Percentiles rank a stretch among this genome's conserved stretches.
Evolutionary conservation across 257 asterid genomes (phyloP).

Genomic region (Scutellaria minor): DNA sequence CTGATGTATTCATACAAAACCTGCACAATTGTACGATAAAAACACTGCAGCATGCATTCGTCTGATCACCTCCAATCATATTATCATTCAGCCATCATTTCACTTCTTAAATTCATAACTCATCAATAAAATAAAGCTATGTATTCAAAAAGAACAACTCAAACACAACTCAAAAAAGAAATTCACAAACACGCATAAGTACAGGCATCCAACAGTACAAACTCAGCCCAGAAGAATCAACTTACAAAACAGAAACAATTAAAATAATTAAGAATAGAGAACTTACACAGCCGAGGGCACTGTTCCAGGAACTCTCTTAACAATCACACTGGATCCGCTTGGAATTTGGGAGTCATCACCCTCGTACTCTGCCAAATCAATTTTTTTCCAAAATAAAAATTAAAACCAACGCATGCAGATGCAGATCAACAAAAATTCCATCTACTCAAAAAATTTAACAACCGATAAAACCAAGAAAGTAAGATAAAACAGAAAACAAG

Average conservation of each 20-base stretch:
- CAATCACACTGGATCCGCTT: constrained; percentile 75
- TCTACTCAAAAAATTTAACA: neutral
- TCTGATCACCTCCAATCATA: neutral
- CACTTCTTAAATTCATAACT: neutral
- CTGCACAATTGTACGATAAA: constrained; percentile 18
- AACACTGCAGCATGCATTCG: constrained; percentile 25
- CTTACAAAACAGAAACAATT: constrained; percentile 11
- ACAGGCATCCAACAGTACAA: constrained; percentile 28
- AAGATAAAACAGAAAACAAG: neutral
- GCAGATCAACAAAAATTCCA: constrained; percentile 16
- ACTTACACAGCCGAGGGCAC: constrained; percentile 56
- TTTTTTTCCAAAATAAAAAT: neutral
- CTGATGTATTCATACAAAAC: neutral
- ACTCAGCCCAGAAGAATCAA: constrained; percentile 14
- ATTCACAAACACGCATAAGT: neutral
- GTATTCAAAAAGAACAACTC: constrained; percentile 2
- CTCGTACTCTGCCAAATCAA: constrained; percentile 52
- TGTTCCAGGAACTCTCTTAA: constrained; percentile 76
- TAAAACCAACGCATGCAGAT: neutral
- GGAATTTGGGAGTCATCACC: constrained; percentile 67
- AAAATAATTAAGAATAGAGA: neutral
- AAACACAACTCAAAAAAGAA: constrained; percentile 6
- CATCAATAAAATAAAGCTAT: neutral
- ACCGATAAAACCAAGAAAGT: constrained; percentile 3
- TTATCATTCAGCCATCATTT: constrained; percentile 12